Evolutionary conservation across 208 protist genomes (phyloP), one percentile per base, ranked within the genome.

Genomic region (Phytomonas francai): DNA sequence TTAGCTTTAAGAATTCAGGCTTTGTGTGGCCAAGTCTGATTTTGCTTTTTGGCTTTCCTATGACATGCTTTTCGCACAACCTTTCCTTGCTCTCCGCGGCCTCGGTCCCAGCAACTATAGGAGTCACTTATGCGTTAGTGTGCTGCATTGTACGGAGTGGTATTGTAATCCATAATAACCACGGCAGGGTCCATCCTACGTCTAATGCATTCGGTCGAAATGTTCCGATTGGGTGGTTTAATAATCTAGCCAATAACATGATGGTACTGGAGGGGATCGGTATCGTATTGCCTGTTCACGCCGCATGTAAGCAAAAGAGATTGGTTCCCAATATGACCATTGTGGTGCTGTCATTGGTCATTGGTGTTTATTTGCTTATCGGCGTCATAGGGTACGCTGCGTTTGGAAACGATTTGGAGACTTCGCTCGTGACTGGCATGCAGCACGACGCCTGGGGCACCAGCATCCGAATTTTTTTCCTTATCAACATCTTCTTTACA

Each of bases 201-300:
- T 71, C 78, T 73, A 68, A 79, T 67, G 42, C 63, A 31, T 66
- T 49, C 2, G 77, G 84, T 29, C 32, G 68, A 59, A 58, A 76
- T 56, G 67, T 81, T 64, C 75, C 75, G 45, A 71, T 80, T 58
- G 66, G 80, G 58, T 88, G 79, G 74, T 80, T 91, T 74, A 77
- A 88, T 59, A 89, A 85, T 63, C 76, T 93, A 25, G 79, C 84
- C 22, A 84, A 84, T 67, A 84, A 90, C 73, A 90, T 89, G 79
- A 88, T 91, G 76, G 70, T 81, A 60, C 65, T 93, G 62, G 87
- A 93, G 75, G 87, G 84, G 30, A 93, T 91, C 60, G 82, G 79
- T 51, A 74, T 89, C 14, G 72, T 93, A 3, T 75, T 93, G 14
- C 84, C 87, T 5, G 87, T 93, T 49, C 81, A 87, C 72, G 74